phyloP scores from a whole-genome alignment of 179 eudicot species.

The Dionaea muscipula region DNA sequence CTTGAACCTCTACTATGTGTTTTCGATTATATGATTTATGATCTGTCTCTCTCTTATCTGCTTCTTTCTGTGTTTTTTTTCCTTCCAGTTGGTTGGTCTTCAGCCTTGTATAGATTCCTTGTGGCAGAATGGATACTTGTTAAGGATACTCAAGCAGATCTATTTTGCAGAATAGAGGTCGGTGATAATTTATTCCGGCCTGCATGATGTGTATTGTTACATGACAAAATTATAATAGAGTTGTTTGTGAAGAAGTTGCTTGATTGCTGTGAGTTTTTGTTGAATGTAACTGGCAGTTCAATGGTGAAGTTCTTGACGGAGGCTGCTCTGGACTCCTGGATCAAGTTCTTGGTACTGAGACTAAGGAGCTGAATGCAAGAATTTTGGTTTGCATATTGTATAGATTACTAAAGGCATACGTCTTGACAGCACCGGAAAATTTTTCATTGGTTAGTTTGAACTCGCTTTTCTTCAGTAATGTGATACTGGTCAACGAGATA shows the following conservation, averaged over 20 bases:
- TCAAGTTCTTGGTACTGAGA: slow-evolving; percentile 24
- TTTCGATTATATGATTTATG: too few relatives aligned
- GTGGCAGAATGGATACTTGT: slow-evolving; percentile 42
- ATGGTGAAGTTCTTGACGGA: slow-evolving; percentile 27
- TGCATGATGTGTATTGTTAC: not conserved
- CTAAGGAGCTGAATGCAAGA: slow-evolving; percentile 38
- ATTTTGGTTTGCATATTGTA: slow-evolving; percentile 49
- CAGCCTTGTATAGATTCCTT: slow-evolving; percentile 31
- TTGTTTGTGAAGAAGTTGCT: not conserved
- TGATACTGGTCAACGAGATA: not conserved
- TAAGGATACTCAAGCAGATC: slow-evolving; percentile 14
- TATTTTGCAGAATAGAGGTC: slow-evolving; percentile 34
- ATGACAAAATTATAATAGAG: not conserved
- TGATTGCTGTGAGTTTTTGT: not conserved
- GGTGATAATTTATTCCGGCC: not conserved
- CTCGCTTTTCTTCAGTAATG: not conserved
- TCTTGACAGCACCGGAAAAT: slow-evolving; percentile 29
- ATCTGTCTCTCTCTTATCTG: not conserved
- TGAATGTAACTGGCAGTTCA: slow-evolving; percentile 22
- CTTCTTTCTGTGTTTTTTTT: not conserved
- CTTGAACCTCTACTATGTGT: not conserved
- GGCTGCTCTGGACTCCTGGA: slow-evolving; percentile 36
- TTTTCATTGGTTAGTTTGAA: slow-evolving; percentile 22
- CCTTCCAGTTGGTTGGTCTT: not conserved
- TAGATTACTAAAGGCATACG: slow-evolving; percentile 41